phyloP scores from a whole-genome alignment of 768 basidiomycete genomes.

The Albatrellus ellisii region DNA sequence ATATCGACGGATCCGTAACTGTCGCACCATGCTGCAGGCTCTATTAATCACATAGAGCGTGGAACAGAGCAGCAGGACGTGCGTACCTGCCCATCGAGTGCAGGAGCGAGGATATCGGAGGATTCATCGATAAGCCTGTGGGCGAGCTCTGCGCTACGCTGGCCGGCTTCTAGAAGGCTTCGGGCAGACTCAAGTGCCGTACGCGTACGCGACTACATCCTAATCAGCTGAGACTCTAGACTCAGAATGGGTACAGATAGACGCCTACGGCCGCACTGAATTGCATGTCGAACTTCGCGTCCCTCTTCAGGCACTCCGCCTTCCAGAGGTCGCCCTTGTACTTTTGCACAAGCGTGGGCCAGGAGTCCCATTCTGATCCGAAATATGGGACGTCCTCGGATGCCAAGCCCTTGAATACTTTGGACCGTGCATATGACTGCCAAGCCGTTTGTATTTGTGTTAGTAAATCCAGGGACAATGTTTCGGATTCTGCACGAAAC shows the following conservation, averaged over 20 bases:
- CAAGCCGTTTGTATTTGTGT: conserved; percentile 48
- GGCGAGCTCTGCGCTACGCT: conserved; percentile 30
- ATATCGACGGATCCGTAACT: conserved; percentile 79
- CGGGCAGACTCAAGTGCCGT: conserved; percentile 43
- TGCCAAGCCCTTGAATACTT: conserved; percentile 53
- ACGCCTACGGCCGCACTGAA: conserved; percentile 59
- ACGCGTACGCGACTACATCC: conserved; percentile 31
- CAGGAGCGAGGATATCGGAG: conserved; percentile 60
- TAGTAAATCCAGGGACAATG: conserved; percentile 47
- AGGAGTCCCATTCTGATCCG: conserved; percentile 38
- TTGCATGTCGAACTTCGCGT: conserved; percentile 92
- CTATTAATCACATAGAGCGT: conserved; percentile 4
- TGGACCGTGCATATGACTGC: conserved; percentile 45
- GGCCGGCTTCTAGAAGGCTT: conserved; percentile 26
- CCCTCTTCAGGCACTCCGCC: conserved; percentile 53
- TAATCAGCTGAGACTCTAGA: background rate
- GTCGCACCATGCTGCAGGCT: conserved; percentile 52
- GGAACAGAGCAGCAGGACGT: background rate
- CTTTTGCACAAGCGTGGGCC: conserved; percentile 36
- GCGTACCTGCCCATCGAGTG: conserved; percentile 63
- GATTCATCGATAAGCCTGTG: conserved; percentile 57
- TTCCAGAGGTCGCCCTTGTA: conserved; percentile 47
- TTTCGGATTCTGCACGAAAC: conserved; percentile 39
- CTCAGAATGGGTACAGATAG: conserved; percentile 6
- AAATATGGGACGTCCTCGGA: conserved; percentile 30